Evolutionary conservation across 495 filamentous ascomycete species (phyloP), one percentile per base, ranked within the genome.

Genomic region (Hyaloscypha bicolor): DNA sequence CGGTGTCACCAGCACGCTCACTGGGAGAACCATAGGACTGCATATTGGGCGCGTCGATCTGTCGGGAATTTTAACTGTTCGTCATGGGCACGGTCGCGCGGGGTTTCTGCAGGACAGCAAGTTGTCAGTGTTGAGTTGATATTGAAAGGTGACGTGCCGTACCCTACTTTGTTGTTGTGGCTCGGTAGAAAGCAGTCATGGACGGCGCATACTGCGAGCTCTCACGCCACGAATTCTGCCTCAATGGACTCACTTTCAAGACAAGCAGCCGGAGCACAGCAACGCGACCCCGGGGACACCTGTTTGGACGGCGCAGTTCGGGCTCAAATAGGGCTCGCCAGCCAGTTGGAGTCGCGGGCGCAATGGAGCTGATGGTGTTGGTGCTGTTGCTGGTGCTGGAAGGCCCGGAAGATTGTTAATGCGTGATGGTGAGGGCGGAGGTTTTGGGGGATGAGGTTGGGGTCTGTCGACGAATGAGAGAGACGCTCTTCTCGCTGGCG

Each of bases 21-120:
- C 42, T 68, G 14, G 72, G 72, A 39, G 63, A 65, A 2, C 69
- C 67, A 59, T 70, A 74, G 6, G 60, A 61, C 60, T 71, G 69
- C 72, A 74, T 74, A 0, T 51, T 66, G 31, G 60, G 55, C 48
- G 58, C 61, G 63, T 30, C 63, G 29, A 33, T 22, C 25, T 52
- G 55, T 30, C 42, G 57, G 35, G 19, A 32, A n/a, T 16, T 53
- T 37, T n/a, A 21, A 56, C 53, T 25, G 32, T 51, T 48, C 48
- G 37, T 70, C 69, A 71, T 72, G 60, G 45, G 64, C 32, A 55
- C 69, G 63, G 67, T 35, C 52, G 56, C 56, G 63, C 63, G 66
- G 69, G 65, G 69, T 61, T 63, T 56, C 53, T 56, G 53, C 53
- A 31, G 22, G 53, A 56, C 29, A n/a, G 29, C 9, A 30, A 29